A percentile compares a stretch with the other conserved stretches of the same genome.
Conservation (phyloP, 257 asterid genomes). For the Leonotis leonurus region DNA sequence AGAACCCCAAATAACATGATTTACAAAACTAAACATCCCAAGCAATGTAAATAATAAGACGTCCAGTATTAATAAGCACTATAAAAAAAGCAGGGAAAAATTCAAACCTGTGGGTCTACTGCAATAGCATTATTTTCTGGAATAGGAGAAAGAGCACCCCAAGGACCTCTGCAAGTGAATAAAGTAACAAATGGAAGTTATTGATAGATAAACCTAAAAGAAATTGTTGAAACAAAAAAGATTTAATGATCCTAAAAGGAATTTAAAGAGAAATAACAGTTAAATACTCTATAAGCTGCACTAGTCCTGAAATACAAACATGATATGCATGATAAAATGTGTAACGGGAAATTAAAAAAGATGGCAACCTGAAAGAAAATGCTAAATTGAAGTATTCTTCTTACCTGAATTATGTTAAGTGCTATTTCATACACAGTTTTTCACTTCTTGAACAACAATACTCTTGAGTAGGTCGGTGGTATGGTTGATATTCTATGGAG, state of each 20-base stretch:
- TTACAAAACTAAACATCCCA: neutral
- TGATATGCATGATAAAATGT: neutral
- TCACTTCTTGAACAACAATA: neutral
- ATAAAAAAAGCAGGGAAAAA: conserved; percentile 4
- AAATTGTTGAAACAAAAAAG: neutral
- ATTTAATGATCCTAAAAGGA: neutral
- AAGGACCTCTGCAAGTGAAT: conserved; percentile 71
- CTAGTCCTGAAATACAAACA: neutral
- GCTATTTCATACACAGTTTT: neutral
- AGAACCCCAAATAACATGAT: conserved; percentile 3
- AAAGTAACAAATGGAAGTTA: conserved; percentile 14
- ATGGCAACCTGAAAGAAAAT: neutral
- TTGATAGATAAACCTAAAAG: neutral
- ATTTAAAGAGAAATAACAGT: neutral
- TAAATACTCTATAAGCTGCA: neutral
- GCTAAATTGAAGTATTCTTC: neutral
- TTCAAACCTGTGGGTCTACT: conserved; percentile 57
- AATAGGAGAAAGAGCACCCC: conserved; percentile 94
- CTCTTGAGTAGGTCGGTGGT: neutral
- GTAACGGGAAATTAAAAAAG: neutral
- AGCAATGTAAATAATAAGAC: neutral
- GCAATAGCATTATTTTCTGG: conserved; percentile 95
- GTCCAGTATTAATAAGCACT: conserved; percentile 1
- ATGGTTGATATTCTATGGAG: neutral
- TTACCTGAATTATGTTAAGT: neutral